These are phyloP conservation scores for Phytophthora hybrid DNA, from an alignment of 352 stramenopile species.

Conservation along the genomic window DNA sequence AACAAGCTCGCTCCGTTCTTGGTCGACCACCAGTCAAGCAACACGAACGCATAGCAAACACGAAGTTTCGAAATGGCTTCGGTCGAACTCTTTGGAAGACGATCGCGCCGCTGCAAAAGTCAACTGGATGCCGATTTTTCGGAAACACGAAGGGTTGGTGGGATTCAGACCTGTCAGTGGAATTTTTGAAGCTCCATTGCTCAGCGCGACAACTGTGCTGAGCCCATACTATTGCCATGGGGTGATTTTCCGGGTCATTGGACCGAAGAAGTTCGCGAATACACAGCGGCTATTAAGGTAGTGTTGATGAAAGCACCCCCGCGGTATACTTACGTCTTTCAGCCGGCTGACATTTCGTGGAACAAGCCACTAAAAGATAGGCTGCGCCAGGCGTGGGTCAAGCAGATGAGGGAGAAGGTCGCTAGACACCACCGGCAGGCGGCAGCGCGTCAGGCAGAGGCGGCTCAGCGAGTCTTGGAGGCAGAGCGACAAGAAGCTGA, in stretches of 20 bases:
- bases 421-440: not conserved
- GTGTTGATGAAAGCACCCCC: no score
- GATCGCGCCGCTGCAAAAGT: not conserved
- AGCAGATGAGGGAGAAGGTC: not conserved
- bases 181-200: not conserved
- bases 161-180: not conserved
- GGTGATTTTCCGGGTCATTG: not conserved
- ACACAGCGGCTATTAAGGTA: no score
- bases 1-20: conserved; percentile 18
- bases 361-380: no score
- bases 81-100: not conserved
- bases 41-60: not conserved
- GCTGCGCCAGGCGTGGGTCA: no score
- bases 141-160: not conserved
- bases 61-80: not conserved
- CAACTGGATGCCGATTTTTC: not conserved
- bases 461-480: no score
- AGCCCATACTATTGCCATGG: not conserved
- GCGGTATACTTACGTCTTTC: no score
- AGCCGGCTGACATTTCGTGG: no score
- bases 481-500: no score
- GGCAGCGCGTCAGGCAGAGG: no score
- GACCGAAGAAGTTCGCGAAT: not conserved
- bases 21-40: not conserved
- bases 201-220: not conserved